Base-by-base conservation (phyloP, 306 rosid species). In the Ormosia emarginata region DNA sequence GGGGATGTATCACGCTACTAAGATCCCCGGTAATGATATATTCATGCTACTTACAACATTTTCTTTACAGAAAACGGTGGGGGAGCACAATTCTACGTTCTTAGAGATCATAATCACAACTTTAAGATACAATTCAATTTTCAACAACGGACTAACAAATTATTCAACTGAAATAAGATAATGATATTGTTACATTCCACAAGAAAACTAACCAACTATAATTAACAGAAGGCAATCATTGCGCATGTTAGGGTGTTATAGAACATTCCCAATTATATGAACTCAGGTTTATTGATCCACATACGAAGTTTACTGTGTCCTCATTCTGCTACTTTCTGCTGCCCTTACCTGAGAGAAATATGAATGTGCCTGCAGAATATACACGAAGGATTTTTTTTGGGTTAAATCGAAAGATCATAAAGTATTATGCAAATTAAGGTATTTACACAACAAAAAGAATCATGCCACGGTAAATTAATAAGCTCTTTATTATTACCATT, bases 321-420 rank as follows among this genome's bases (percentile, higher is more conserved):
- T 88, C 94, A 91, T 91, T 90, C 96, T 87, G 90, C 96, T 92
- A 74, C 91, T 92, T 91, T 94, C 98, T 56, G 97, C 98, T 70
- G 97, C 98, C 88, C 96, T 92, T 83, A 91, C 98, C 86, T 91
- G 96, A 40, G 98, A 90, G 82, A 94, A 94, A 82, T 92, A 92
- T 4, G 96, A 92, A 87, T 94, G 97, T 18, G 92, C 95, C 98
- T 94, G 77, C 87, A 71, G 30, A 53, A 46, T 63, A 14, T 11
- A 58, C 79, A 82, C 34, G 77, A 67, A 39, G 55, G 11, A 43
- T 3, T 34, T 49, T 3, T 49, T 49, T 2, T 8, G 2, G 17
- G 61, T 17, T 43, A 40, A 39, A 44, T 4, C 6, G 29, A 40
- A 36, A 40, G n/a, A 68, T 74, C 72, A 78, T 17, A 46, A 41